Base-by-base conservation (phyloP, 2,329 filamentous ascomycete species). In the Fusarium globosum region DNA sequence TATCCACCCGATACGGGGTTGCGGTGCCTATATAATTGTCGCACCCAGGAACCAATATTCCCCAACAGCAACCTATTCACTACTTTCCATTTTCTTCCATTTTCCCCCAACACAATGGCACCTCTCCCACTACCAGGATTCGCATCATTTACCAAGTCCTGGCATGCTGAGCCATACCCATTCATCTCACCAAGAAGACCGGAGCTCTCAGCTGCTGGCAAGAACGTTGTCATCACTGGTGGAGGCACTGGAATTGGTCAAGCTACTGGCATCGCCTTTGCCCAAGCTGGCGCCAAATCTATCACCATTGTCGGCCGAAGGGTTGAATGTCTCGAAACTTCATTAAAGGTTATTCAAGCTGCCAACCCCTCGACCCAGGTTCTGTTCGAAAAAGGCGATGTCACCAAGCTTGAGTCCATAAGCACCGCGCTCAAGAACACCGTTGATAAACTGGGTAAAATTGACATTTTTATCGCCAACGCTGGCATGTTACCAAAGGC, bases 151-250 rank as follows among this genome's bases (percentile, higher is more conserved):
- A 78, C 76, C 35, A 73, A 76, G n/a, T 48, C 41, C 5, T 76
- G 68, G 69, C 73, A 78, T 30, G 62, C 41, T 13, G 36, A 74
- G 13, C 66, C 72, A 7, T 83, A 83, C 55, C 63, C 78, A 0
- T 36, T 65, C 30, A 81, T 83, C 58, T 77, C 75, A 1, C 80
- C 82, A 4, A 45, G 49, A 6, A 74, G 79, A 9, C 78, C 79
- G 0, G 79, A 81, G 52, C 76, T 83, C 9, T 81, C 79, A 0
- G 80, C 78, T 4, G 74, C 69, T 6, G 81, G 80, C 6, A 79
- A 80, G 35, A 89, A 86, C 15, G 87, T 91, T 10, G 83, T 93
- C 20, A 90, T 93, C 76, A 92, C 90, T 2, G 91, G 91, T 46
- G 90, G 87, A 7, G 87, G 88, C 4, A 87, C 86, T 1, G 90